Evolutionary conservation across 345 rosid genomes (phyloP), one percentile per base, ranked within the genome.

Genomic region (Aquilaria malaccensis): DNA sequence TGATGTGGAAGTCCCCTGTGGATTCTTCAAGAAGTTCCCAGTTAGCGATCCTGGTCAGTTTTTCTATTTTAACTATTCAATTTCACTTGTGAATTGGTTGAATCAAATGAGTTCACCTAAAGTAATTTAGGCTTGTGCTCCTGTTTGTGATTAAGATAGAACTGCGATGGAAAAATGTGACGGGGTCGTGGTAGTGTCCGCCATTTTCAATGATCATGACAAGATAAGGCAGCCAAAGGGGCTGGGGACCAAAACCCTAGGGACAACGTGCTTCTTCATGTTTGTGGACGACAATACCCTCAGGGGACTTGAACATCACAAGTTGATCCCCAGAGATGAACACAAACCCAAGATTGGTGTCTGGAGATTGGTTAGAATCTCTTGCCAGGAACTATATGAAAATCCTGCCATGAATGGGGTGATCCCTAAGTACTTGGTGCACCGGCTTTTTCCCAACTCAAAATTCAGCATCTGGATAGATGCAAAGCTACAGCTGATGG

Each of bases 371-470:
- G 77, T 89, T 30, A 77, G 67, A 62, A 3, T 37, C 43, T 37
- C 43, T 37, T 5, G 3, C 4, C 66, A 2, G 72, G 74, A 48
- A 33, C 52, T 85, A 33, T 89, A 93, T 15, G 65, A 59, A 10
- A 84, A 81, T 67, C 94, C 98, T 0, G 91, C 96, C 2, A 93
- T 93, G 98, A 87, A 89, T 7, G 98, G 98, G 9, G 84, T 82
- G 67, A 81, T 93, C 63, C 96, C 97, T 10, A 93, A 93, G 60
- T 80, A 85, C 67, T 62, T 93, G 6, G 79, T 78, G 54, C 98
- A 93, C 55, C 81, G 98, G 70, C 76, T 89, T 43, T 93, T 93
- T 62, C 89, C 97, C 0, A 85, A 83, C 67, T 71, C 97, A 0
- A 85, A 85, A 77, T 89, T 81, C 58, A 93, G 98, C 75, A 68